A percentile compares a stretch with the other conserved stretches of the same genome.
Evolutionary conservation across 2,329 filamentous ascomycete genomes (phyloP).

Genomic region (Didymella exigua): DNA sequence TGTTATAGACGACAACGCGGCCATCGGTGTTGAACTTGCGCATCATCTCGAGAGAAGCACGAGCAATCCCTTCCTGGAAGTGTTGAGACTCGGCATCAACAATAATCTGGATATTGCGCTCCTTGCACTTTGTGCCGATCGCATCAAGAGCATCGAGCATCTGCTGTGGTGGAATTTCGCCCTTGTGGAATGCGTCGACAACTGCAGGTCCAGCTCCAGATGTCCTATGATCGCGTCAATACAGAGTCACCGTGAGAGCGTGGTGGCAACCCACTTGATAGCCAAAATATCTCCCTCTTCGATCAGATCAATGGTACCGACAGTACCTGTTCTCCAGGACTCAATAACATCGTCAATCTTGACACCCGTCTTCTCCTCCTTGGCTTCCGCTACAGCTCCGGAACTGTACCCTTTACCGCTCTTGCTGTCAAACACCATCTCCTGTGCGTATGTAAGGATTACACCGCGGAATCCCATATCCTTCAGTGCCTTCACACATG

Average conservation of each 20-base stretch:
- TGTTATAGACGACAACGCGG: conserved; percentile 69
- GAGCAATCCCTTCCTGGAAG: conserved; percentile 49
- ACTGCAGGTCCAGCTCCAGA: conserved; percentile 53
- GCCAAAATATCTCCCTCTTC: conserved; percentile 40
- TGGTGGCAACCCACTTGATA: conserved; percentile 30
- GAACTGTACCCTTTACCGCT: conserved; percentile 28
- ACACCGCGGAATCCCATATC: conserved; percentile 81
- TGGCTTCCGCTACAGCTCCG: conserved; percentile 19
- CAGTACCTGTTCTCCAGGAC: conserved; percentile 35
- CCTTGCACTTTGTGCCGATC: conserved; percentile 48
- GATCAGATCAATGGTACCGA: conserved; percentile 39
- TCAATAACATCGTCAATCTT: conserved; percentile 45
- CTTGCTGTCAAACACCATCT: conserved; percentile 57
- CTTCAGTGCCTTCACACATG: conserved; percentile 65
- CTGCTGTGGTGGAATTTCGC: conserved; percentile 47
- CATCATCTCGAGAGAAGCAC: conserved; percentile 63
- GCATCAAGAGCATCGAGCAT: conserved; percentile 53
- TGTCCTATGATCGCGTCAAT: conserved; percentile 40
- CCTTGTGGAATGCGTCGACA: conserved; percentile 47
- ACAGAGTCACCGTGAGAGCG: neutral
- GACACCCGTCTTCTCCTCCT: conserved; percentile 1
- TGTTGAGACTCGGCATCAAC: conserved; percentile 56
- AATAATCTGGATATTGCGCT: conserved; percentile 52
- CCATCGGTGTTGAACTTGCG: conserved; percentile 58
- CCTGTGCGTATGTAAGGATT: conserved; percentile 82